A percentile compares a stretch with the other conserved stretches of the same genome.
phyloP scores from a whole-genome alignment of 2,329 filamentous ascomycete genomes.

The Magnaporthiopsis incrustans region DNA sequence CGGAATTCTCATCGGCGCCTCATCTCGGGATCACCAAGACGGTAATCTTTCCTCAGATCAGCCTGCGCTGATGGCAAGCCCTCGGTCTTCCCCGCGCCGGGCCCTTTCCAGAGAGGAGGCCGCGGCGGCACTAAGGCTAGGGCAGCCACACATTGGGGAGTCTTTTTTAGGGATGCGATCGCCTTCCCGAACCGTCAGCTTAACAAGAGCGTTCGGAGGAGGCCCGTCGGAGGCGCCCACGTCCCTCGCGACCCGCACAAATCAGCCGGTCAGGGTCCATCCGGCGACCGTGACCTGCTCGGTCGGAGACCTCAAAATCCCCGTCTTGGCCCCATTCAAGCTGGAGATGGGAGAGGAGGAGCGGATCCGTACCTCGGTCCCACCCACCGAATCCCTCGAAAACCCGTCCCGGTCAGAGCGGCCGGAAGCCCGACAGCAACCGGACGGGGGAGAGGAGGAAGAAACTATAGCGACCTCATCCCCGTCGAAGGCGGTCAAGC shows the following conservation, averaged over 20 bases:
- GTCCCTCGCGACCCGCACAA: neutral
- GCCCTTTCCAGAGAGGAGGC: slow-evolving; percentile 11
- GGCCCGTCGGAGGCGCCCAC: neutral
- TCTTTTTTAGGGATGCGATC: slow-evolving; percentile 30
- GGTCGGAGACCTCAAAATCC: neutral
- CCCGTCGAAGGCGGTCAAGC: slow-evolving; percentile 24
- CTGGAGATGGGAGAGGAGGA: neutral
- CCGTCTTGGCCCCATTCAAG: neutral
- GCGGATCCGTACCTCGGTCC: too few species aligned
- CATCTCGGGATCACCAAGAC: neutral
- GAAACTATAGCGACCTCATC: slow-evolving; percentile 30
- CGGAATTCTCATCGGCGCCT: neutral
- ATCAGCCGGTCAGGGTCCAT: neutral
- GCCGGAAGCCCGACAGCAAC: slow-evolving; percentile 12
- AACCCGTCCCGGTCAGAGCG: slow-evolving; percentile 7
- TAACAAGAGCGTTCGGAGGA: neutral
- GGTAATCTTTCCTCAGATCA: neutral
- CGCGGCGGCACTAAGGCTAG: neutral
- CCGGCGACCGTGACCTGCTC: neutral
- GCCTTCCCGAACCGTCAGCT: neutral
- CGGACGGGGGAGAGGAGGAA: neutral
- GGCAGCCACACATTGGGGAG: neutral
- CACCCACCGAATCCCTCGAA: slow-evolving; percentile 9
- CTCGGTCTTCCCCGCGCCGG: neutral
- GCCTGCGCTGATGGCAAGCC: neutral